Conservation (phyloP, 805 yeast species). For the Ogataea neopini region DNA sequence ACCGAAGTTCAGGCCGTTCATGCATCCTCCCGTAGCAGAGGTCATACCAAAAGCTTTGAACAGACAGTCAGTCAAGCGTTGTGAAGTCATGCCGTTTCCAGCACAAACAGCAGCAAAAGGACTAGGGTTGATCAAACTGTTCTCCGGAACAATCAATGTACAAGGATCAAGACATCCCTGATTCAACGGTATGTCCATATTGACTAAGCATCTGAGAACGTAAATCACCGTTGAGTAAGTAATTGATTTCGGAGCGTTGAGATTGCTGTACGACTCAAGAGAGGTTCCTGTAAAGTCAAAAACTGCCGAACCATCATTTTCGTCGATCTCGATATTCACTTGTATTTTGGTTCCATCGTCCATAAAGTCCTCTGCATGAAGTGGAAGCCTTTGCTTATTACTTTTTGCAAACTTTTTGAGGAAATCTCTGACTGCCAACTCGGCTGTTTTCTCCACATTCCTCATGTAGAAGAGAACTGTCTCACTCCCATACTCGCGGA, state of each 20-base stretch:
- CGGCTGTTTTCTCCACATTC: slow-evolving; percentile 47
- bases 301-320: slow-evolving; percentile 42
- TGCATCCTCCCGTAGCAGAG: slow-evolving; percentile 90
- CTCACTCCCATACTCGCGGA: slow-evolving; percentile 44
- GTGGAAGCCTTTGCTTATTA: slow-evolving; percentile 36
- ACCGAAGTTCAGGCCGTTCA: slow-evolving; percentile 87
- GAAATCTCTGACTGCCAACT: slow-evolving; percentile 43
- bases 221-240: slow-evolving; percentile 54
- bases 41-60: slow-evolving; percentile 77
- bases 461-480: slow-evolving; percentile 49
- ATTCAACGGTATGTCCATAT: slow-evolving; percentile 55
- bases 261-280: slow-evolving; percentile 50
- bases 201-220: slow-evolving; percentile 49
- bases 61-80: slow-evolving; percentile 81
- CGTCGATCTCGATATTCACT: slow-evolving; percentile 42
- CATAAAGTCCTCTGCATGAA: slow-evolving; percentile 48
- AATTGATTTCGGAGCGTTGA: slow-evolving; percentile 57
- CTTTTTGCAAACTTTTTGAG: slow-evolving; percentile 41
- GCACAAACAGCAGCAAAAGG: slow-evolving; percentile 48
- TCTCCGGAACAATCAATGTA: slow-evolving; percentile 34
- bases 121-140: slow-evolving; percentile 38
- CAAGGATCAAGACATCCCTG: slow-evolving; percentile 48
- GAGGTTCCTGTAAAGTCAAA: slow-evolving; percentile 58
- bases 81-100: slow-evolving; percentile 76
- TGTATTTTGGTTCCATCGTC: slow-evolving; percentile 58